These are phyloP conservation scores for Thielaviopsis ethacetica DNA, from an alignment of 2,329 filamentous ascomycete species.

Conservation along the genomic window DNA sequence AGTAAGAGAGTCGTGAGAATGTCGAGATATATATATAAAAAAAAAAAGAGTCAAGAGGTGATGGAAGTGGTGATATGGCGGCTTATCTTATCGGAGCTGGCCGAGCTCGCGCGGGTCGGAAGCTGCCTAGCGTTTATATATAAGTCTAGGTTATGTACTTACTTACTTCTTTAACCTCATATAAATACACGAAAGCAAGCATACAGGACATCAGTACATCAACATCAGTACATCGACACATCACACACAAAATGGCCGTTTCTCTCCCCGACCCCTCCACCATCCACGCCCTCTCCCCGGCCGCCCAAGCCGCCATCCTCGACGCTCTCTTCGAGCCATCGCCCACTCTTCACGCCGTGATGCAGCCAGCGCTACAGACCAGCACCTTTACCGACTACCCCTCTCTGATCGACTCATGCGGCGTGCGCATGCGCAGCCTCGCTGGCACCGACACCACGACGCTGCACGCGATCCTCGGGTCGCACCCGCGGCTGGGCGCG, in stretches of 20 bases:
- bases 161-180: too few species aligned
- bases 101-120: too few species aligned
- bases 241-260: not conserved
- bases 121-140: not conserved
- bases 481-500: conserved; percentile 71
- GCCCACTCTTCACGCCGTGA: conserved; percentile 53
- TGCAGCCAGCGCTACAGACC: conserved; percentile 46
- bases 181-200: too few species aligned
- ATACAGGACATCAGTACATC: conserved; percentile 2
- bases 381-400: conserved; percentile 47
- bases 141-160: not conserved
- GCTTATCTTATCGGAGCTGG: not conserved
- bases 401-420: conserved; percentile 51
- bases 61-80: too few species aligned
- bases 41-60: too few species aligned
- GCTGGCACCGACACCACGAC: conserved; percentile 30
- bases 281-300: conserved; percentile 38
- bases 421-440: conserved; percentile 44
- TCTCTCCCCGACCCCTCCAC: conserved; percentile 38
- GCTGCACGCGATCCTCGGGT: conserved; percentile 57
- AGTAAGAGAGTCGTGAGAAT: too few species aligned
- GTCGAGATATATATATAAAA: too few species aligned
- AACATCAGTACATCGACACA: not conserved
- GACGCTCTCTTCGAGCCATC: conserved; percentile 79
- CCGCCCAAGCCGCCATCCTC: conserved; percentile 40